phyloP scores from a whole-genome alignment of 192 early-diverging fungal genomes.

The Gryganskiella cystojenkinii region DNA sequence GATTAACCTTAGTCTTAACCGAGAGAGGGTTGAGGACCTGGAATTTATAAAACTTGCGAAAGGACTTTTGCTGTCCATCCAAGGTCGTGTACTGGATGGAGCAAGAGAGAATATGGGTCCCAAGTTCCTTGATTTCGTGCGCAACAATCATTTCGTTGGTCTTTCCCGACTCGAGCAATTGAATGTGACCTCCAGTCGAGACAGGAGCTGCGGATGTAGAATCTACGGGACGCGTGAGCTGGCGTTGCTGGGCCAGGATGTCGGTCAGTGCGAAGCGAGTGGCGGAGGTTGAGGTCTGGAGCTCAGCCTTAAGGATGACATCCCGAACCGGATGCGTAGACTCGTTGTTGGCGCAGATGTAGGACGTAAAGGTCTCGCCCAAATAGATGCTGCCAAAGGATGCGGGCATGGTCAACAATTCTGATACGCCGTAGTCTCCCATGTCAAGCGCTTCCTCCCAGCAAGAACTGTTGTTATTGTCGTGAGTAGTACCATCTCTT shows the following conservation, averaged over 20 bases:
- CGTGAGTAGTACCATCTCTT: neutral
- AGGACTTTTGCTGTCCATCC: slow-evolving; percentile 73
- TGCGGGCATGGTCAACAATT: slow-evolving; percentile 81
- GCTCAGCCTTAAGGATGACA: slow-evolving; percentile 80
- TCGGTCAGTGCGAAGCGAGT: slow-evolving; percentile 77
- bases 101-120: slow-evolving; percentile 91
- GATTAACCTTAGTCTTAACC: slow-evolving; percentile 97
- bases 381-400: slow-evolving; percentile 95
- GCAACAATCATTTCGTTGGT: slow-evolving; percentile 80
- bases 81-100: slow-evolving; percentile 81
- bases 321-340: slow-evolving; percentile 71
- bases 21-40: slow-evolving; percentile 95
- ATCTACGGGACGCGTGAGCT: neutral
- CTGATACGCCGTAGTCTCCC: slow-evolving; percentile 70
- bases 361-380: slow-evolving; percentile 90
- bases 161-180: slow-evolving; percentile 72
- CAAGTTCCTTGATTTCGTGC: slow-evolving; percentile 97
- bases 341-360: slow-evolving; percentile 93
- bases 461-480: neutral
- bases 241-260: slow-evolving; percentile 52
- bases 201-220: slow-evolving; percentile 22
- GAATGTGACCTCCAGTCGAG: slow-evolving; percentile 34
- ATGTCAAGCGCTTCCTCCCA: slow-evolving; percentile 45
- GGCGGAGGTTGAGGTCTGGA: slow-evolving; percentile 85
- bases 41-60: slow-evolving; percentile 96